Percentiles rank a stretch among this genome's conserved stretches.
phyloP scores from a whole-genome alignment of 176 grass and related monocot species.

The Lolium rigidum region DNA sequence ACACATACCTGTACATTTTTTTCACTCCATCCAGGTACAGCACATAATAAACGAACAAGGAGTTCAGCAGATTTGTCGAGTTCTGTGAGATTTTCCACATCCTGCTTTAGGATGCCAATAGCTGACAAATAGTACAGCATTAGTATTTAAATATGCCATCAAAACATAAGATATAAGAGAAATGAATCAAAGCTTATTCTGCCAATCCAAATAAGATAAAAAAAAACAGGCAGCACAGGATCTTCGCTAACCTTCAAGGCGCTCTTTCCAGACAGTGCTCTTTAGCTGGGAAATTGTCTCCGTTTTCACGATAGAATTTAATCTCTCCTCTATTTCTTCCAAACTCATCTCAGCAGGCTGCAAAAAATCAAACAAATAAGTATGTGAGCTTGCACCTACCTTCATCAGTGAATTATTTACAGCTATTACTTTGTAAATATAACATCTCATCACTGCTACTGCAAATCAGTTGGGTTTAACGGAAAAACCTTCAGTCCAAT shows the following conservation, averaged over 20 bases:
- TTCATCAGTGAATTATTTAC: not conserved
- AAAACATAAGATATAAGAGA: slow-evolving; percentile 8
- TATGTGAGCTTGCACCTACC: slow-evolving; percentile 3
- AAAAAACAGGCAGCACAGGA: slow-evolving; percentile 1
- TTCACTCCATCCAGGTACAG: slow-evolving; percentile 94
- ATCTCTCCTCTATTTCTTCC: slow-evolving; percentile 93
- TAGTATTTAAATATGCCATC: slow-evolving; percentile 20
- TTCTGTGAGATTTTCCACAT: slow-evolving; percentile 79
- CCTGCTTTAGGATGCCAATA: slow-evolving; percentile 81
- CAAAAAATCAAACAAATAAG: slow-evolving; percentile 51
- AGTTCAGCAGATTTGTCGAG: slow-evolving; percentile 85
- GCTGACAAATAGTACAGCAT: slow-evolving; percentile 59
- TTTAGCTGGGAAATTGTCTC: slow-evolving; percentile 89
- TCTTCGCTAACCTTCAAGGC: slow-evolving; percentile 77
- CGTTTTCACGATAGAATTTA: slow-evolving; percentile 73
- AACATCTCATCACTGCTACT: not conserved
- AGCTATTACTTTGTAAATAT: not conserved
- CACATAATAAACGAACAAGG: slow-evolving; percentile 88
- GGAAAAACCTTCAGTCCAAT: not conserved
- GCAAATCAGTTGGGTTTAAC: not conserved
- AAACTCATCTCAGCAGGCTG: slow-evolving; percentile 97
- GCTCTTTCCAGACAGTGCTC: slow-evolving; percentile 96
- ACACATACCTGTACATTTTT: slow-evolving; percentile 92
- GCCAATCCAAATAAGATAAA: slow-evolving; percentile 38
- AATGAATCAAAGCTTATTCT: not conserved